These are phyloP conservation scores for Mallotus repandus DNA, from an alignment of 441 rosid species.

Conservation along the genomic window DNA sequence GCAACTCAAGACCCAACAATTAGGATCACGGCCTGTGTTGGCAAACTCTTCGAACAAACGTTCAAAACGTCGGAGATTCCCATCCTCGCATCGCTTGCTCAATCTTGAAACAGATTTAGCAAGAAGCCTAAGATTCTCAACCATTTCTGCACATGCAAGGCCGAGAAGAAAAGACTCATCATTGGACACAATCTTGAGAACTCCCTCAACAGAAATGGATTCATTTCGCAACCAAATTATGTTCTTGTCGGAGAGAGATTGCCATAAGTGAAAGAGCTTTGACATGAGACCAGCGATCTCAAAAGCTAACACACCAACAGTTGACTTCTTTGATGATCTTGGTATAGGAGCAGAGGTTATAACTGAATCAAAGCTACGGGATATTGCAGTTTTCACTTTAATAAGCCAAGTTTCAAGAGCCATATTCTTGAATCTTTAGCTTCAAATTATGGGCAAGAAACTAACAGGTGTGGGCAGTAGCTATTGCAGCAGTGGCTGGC, in stretches of 20 bases:
- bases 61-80: conserved; percentile 50
- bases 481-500: no score
- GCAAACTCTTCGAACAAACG: conserved; percentile 60
- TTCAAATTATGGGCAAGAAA: background rate
- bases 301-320: conserved; percentile 68
- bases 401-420: conserved; percentile 78
- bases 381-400: conserved; percentile 65
- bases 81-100: conserved; percentile 50
- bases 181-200: conserved; percentile 71
- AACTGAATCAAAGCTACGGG: conserved; percentile 47
- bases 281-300: conserved; percentile 85
- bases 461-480: background rate
- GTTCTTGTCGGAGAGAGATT: conserved; percentile 73
- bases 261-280: conserved; percentile 74
- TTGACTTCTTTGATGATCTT: conserved; percentile 32
- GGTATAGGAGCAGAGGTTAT: conserved; percentile 35
- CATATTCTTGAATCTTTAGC: conserved; percentile 29
- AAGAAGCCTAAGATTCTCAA: conserved; percentile 51
- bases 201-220: conserved; percentile 71
- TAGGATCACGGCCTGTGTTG: conserved; percentile 57
- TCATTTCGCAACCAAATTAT: conserved; percentile 58
- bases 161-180: conserved; percentile 77
- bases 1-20: conserved; percentile 53
- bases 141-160: conserved; percentile 79
- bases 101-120: conserved; percentile 59